phyloP scores from a whole-genome alignment of 495 filamentous ascomycete genomes.

The Aspergillus coremiiformis region DNA sequence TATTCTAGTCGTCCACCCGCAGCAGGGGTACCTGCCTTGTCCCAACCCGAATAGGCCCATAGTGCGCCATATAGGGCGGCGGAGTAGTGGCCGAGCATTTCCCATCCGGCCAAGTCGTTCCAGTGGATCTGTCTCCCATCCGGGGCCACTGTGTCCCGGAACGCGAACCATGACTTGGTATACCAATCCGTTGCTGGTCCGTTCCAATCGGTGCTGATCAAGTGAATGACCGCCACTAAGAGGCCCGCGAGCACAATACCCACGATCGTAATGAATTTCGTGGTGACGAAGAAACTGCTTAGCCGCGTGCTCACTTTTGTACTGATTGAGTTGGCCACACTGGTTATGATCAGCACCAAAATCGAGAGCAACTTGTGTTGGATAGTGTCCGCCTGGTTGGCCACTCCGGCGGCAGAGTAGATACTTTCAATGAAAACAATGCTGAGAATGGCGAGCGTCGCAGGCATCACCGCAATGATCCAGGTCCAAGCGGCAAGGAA shows the following conservation, averaged over 20 bases:
- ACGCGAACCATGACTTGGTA: slow-evolving; percentile 11
- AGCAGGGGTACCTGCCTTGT: slow-evolving; percentile 8
- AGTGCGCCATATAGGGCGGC: slow-evolving; percentile 18
- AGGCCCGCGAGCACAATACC: slow-evolving; percentile 9
- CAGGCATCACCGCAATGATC: slow-evolving; percentile 18
- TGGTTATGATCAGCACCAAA: slow-evolving; percentile 8
- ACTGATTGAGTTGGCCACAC: slow-evolving; percentile 16
- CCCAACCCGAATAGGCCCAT: slow-evolving; percentile 20
- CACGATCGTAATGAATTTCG: slow-evolving; percentile 13
- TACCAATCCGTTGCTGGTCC: slow-evolving; percentile 10
- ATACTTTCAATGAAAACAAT: slow-evolving; percentile 20
- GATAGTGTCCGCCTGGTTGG: slow-evolving; percentile 6
- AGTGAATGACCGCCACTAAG: slow-evolving; percentile 7
- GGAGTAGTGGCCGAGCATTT: slow-evolving; percentile 16
- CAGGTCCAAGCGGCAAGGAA: slow-evolving; percentile 18
- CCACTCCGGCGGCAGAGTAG: slow-evolving; percentile 11
- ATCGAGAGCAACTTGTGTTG: slow-evolving; percentile 13
- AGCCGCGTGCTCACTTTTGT: slow-evolving; percentile 15
- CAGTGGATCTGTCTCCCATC: slow-evolving; percentile 16
- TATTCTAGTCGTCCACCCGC: not conserved
- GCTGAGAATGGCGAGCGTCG: slow-evolving; percentile 15
- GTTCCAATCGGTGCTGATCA: not conserved
- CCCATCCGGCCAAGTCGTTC: slow-evolving; percentile 9
- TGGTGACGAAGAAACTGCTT: slow-evolving; percentile 16
- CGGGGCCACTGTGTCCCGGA: slow-evolving; percentile 9